A percentile compares a stretch with the other conserved stretches of the same genome.
phyloP scores from a whole-genome alignment of 192 early-diverging fungal genomes.

The Chytriomyces sp. region DNA sequence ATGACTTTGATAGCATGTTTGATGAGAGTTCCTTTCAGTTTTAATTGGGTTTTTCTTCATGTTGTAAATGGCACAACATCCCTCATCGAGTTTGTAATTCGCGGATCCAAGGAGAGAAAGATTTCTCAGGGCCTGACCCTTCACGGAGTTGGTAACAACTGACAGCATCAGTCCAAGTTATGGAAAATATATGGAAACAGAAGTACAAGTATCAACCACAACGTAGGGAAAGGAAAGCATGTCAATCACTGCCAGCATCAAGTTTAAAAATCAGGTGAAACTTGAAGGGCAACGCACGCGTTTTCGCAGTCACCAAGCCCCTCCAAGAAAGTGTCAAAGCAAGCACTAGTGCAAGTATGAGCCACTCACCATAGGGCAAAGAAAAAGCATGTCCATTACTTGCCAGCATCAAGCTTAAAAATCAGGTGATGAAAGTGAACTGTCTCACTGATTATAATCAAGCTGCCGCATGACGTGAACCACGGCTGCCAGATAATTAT shows the following conservation, averaged over 20 bases:
- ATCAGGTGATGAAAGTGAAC: too few relatives aligned
- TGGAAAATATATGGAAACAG: background rate
- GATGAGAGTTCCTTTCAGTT: constrained; percentile 11
- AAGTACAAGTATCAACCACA: background rate
- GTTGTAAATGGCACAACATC: background rate
- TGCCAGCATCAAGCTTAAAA: too few relatives aligned
- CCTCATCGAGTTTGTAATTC: background rate
- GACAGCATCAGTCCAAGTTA: background rate
- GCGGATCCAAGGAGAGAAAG: background rate
- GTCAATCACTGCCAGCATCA: too few relatives aligned
- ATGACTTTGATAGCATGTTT: constrained; percentile 22
- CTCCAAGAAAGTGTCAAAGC: background rate
- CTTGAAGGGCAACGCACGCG: background rate
- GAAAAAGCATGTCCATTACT: too few relatives aligned
- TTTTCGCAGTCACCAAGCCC: background rate
- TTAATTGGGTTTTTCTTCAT: background rate
- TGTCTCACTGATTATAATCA: too few relatives aligned
- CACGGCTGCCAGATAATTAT: too few relatives aligned
- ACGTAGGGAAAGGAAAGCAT: too few relatives aligned
- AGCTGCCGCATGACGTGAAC: too few relatives aligned
- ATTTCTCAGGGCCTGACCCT: background rate
- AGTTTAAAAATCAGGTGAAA: background rate
- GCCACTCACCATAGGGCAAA: background rate
- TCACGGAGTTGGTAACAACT: background rate
- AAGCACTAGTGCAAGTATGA: background rate